Base-by-base conservation (phyloP, 768 basidiomycete genomes). In the Zangia roseola region DNA sequence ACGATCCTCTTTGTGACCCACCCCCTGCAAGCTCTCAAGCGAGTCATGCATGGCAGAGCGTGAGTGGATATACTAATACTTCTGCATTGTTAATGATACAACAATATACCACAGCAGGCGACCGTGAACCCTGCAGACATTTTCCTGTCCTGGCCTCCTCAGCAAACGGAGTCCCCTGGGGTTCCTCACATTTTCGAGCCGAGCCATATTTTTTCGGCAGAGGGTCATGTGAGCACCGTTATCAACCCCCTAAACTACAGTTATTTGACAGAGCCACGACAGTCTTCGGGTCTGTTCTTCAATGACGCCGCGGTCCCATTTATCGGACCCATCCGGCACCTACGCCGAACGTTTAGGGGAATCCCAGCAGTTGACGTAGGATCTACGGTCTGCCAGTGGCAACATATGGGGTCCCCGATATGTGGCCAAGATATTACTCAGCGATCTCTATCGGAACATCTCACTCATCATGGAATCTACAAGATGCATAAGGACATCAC, bases 381-480 rank as follows among this genome's bases (percentile, higher is more conserved):
- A 21, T 10, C 25, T 28, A 23, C 10, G 25, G 5, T 3, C 26
- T 48, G 47, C 12, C 40, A 28, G 19, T 48, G 47, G 47, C 40
- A 41, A 30, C 5, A 25, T 25, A 33, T 20, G 25, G 24, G 20
- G 28, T 26, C 21, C 10, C 14, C 23, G 10, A 5, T 40, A 28
- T 62, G 60, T 5, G 50, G 41, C 10, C 30, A 45, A 17, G 8
- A 12, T 7, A 30, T 62, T 19, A 43, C 25, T 0, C 5, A 12
- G 2, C 0, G 2, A 20, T 25, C 42, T 1, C 20, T 50, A 1
- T n/a, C 48, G 9, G 6, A 10, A 23, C 61, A 62, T 21, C 62
- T 62, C 2, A 31, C 37, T 2, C 10, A 16, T 0, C 60, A 62
- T 17, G 58, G 55, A 1, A 47, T 62, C 9, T 14, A 4, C 0